These are phyloP conservation scores for Gigaspora rosea DNA, from an alignment of 192 early-diverging fungal genomes.

Conservation along the genomic window DNA sequence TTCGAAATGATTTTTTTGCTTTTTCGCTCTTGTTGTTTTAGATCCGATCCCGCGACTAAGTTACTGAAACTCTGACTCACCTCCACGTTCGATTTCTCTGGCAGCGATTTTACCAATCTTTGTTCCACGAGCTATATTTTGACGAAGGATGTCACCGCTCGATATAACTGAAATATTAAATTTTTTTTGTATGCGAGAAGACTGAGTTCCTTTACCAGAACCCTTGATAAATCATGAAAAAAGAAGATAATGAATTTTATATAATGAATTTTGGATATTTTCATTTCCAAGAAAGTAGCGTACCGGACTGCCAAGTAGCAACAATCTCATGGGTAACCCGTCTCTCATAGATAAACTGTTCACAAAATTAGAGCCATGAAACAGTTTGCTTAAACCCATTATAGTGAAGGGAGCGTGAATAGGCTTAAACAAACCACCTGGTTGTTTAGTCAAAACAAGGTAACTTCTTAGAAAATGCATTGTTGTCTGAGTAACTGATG, in stretches of 20 bases:
- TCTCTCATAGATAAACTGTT: conserved; percentile 6
- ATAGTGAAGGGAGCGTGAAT: background rate
- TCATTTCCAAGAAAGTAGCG: conserved; percentile 34
- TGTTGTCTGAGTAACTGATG: too few species aligned
- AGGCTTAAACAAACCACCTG: too few species aligned
- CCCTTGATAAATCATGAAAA: conserved; percentile 50
- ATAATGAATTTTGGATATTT: background rate
- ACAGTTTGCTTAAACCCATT: background rate
- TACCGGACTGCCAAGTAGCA: conserved; percentile 78
- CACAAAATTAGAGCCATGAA: background rate
- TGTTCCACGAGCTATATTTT: conserved; percentile 74
- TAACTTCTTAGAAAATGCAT: too few species aligned
- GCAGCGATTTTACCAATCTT: conserved; percentile 62
- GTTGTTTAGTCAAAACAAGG: too few species aligned
- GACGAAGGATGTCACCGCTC: conserved; percentile 86
- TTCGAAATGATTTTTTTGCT: background rate
- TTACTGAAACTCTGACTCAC: conserved; percentile 24
- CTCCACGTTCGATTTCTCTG: conserved; percentile 49
- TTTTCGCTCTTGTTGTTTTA: conserved; percentile 3
- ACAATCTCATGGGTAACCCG: conserved; percentile 57
- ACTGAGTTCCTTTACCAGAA: conserved; percentile 91
- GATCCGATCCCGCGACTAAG: background rate
- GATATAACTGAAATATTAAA: conserved; percentile 74
- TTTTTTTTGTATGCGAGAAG: conserved; percentile 66
- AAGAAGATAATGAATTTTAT: background rate